Conservation (phyloP, 208 protist genomes). For the Leishmania mexicana region DNA sequence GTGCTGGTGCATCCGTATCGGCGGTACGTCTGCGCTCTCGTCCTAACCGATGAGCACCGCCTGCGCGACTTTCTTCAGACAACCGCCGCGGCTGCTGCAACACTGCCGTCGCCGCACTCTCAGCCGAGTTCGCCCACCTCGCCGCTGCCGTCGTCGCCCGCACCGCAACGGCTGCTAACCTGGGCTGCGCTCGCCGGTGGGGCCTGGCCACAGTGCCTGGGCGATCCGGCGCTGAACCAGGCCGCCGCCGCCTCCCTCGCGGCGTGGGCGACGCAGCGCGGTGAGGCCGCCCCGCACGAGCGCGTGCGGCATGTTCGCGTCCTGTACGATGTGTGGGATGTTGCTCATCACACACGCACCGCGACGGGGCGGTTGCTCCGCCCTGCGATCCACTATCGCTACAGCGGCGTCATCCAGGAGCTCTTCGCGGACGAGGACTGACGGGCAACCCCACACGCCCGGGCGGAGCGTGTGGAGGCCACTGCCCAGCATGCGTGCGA, state of each 20-base stretch:
- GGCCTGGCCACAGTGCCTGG: constrained; percentile 50
- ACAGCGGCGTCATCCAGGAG: constrained; percentile 55
- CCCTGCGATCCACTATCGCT: constrained; percentile 39
- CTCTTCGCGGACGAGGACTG: constrained; percentile 52
- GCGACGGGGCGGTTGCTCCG: constrained; percentile 63
- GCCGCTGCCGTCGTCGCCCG: neutral
- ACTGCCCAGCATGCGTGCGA: too few species aligned
- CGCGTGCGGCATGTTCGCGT: constrained; percentile 59
- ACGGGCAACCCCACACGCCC: neutral
- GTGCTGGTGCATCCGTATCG: constrained; percentile 72
- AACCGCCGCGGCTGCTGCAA: neutral
- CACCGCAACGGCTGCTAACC: neutral
- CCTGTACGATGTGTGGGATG: constrained; percentile 69
- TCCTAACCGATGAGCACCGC: constrained; percentile 41
- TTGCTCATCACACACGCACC: constrained; percentile 60
- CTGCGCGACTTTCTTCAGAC: constrained; percentile 24
- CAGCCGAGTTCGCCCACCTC: neutral
- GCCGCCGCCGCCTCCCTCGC: constrained; percentile 44
- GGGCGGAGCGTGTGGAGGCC: too few species aligned
- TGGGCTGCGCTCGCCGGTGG: neutral
- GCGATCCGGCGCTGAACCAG: constrained; percentile 40
- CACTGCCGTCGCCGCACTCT: neutral
- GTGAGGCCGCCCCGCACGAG: constrained; percentile 18
- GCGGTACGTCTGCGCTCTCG: constrained; percentile 64
- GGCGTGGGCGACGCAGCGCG: constrained; percentile 13